Evolutionary conservation across 2,329 filamentous ascomycete genomes (phyloP).

Genomic region (Ilyonectria robusta): DNA sequence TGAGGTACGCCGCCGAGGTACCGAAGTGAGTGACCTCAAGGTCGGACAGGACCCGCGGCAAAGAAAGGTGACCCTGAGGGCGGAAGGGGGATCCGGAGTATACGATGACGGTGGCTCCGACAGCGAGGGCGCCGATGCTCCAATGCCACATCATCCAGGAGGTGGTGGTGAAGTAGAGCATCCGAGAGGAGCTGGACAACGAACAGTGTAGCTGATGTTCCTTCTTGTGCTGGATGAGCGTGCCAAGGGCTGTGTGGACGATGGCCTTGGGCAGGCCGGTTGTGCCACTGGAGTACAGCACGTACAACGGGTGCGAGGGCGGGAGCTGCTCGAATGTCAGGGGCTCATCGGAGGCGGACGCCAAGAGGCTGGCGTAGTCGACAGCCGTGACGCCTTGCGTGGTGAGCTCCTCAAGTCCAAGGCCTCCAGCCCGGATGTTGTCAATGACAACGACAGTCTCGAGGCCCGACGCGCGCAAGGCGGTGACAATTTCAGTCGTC

Average conservation of each 20-base stretch:
- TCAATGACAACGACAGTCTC: conserved; percentile 82
- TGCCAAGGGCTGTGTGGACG: conserved; percentile 91
- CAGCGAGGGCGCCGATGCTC: conserved; percentile 88
- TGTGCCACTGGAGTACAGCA: conserved; percentile 93
- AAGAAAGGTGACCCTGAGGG: conserved; percentile 82
- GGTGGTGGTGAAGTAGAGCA: conserved; percentile 95
- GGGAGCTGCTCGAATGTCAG: conserved; percentile 82
- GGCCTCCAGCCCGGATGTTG: conserved; percentile 65
- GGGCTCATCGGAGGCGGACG: conserved; percentile 57
- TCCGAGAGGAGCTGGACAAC: conserved; percentile 77
- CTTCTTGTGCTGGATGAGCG: conserved; percentile 96
- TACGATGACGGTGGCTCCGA: conserved; percentile 85
- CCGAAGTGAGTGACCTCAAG: conserved; percentile 92
- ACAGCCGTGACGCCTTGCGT: conserved; percentile 57
- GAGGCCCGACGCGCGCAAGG: conserved; percentile 72
- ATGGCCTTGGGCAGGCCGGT: conserved; percentile 93
- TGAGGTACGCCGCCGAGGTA: conserved; percentile 94
- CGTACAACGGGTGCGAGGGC: conserved; percentile 91
- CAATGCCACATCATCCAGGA: conserved; percentile 99
- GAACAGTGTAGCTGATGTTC: conserved; percentile 92
- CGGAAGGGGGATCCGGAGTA: conserved; percentile 95
- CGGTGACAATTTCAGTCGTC: conserved; percentile 80
- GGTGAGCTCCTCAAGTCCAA: conserved; percentile 59
- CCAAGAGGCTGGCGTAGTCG: conserved; percentile 63
- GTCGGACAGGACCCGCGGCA: conserved; percentile 86